These are phyloP conservation scores for Nitzschia inconspicua DNA, from an alignment of 108 stramenopile genomes.

Conservation along the genomic window DNA sequence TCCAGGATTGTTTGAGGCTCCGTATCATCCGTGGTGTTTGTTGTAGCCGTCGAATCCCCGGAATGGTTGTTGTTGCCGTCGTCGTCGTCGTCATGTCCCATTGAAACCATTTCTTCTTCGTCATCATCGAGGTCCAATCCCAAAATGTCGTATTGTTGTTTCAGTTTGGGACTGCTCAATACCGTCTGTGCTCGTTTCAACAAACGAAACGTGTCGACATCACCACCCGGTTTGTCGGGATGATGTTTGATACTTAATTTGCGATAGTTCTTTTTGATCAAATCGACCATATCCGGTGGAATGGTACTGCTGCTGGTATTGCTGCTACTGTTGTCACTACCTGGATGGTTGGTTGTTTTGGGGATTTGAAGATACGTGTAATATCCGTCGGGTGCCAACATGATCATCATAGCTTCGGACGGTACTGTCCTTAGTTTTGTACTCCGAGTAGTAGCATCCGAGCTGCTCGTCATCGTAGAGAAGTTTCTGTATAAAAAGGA, in stretches of 20 bases:
- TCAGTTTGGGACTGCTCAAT: slow-evolving; percentile 51
- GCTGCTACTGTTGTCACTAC: too few relatives aligned
- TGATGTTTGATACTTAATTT: slow-evolving; percentile 54
- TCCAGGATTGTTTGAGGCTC: slow-evolving; percentile 28
- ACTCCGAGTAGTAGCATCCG: too few relatives aligned
- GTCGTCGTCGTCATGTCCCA: slow-evolving; percentile 6
- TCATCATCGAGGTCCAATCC: slow-evolving; percentile 82
- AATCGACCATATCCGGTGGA: slow-evolving; percentile 54
- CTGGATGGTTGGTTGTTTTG: too few relatives aligned
- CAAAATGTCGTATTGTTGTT: slow-evolving; percentile 75
- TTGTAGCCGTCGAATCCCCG: too few relatives aligned
- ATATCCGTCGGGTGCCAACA: slow-evolving; percentile 79
- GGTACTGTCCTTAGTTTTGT: too few relatives aligned
- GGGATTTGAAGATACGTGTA: slow-evolving; percentile 63
- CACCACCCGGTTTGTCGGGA: slow-evolving; percentile 60
- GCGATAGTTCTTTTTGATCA: slow-evolving; percentile 74
- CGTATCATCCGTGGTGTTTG: neutral
- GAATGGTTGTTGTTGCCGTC: slow-evolving; percentile 11
- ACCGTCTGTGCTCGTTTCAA: slow-evolving; percentile 74
- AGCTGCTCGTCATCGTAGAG: too few relatives aligned
- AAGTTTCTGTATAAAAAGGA: too few relatives aligned
- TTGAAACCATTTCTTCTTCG: slow-evolving; percentile 50
- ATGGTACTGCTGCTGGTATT: neutral
- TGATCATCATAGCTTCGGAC: slow-evolving; percentile 53
- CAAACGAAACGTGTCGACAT: slow-evolving; percentile 72